Evolutionary conservation across 306 rosid genomes (phyloP).

Genomic region (Cicer yamashitae): DNA sequence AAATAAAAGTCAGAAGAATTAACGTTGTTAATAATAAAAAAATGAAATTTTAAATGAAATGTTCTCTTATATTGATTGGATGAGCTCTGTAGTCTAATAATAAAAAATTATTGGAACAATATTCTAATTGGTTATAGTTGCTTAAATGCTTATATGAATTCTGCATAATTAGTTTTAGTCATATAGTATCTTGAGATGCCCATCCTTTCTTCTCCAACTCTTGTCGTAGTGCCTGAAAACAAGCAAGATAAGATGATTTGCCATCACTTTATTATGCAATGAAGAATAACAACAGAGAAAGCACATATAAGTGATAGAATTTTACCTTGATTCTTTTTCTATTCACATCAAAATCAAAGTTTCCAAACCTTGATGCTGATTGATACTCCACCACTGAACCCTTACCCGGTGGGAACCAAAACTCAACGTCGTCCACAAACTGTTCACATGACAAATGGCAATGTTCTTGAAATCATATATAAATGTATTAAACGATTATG

Average conservation of each 20-base stretch:
- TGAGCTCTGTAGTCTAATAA: too few species aligned
- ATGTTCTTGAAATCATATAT: slow-evolving; percentile 25
- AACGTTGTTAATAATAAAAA: too few species aligned
- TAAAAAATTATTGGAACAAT: too few species aligned
- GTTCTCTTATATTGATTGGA: too few species aligned
- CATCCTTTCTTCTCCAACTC: too few species aligned
- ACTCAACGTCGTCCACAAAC: slow-evolving; percentile 95
- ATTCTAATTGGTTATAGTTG: too few species aligned
- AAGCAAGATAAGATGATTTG: not conserved
- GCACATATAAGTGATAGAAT: not conserved
- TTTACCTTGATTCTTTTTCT: slow-evolving; percentile 94
- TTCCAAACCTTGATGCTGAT: slow-evolving; percentile 83
- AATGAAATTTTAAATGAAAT: too few species aligned
- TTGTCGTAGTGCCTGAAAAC: slow-evolving; percentile 15
- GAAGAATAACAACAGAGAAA: too few species aligned
- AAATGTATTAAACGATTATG: slow-evolving; percentile 3
- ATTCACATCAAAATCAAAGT: slow-evolving; percentile 81
- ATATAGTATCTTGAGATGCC: too few species aligned
- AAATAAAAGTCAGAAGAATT: too few species aligned
- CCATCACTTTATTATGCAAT: not conserved
- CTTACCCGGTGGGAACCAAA: slow-evolving; percentile 81
- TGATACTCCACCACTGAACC: slow-evolving; percentile 79
- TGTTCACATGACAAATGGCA: slow-evolving; percentile 37
- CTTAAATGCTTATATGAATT: too few species aligned
- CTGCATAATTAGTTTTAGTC: too few species aligned